Evolutionary conservation across 495 filamentous ascomycete genomes (phyloP), one percentile per base, ranked within the genome.

Genomic region (Evansstolkia leycettana): DNA sequence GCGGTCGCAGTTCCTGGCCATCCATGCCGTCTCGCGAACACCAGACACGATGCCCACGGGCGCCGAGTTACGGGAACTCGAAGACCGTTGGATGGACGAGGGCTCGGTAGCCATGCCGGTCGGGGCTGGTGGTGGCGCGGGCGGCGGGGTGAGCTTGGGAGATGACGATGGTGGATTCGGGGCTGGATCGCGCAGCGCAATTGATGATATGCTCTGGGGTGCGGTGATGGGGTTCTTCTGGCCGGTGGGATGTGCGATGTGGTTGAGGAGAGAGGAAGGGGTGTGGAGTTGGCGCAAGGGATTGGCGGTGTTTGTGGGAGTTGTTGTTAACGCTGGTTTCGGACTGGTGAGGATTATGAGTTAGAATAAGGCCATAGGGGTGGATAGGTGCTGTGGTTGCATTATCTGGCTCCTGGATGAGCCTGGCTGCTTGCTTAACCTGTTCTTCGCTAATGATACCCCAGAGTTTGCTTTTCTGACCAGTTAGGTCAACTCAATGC

Each of bases 191-290:
- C 47, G 57, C 4, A 65, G 62, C 1, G 70, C 63, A 3, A 68
- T 90, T 27, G 88, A 93, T 55, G 82, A 92, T 55, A 75, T 94
- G 70, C 69, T 95, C 45, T 82, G 75, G 62, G 90, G 88, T 1
- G 85, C 82, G 48, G 58, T 90, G 17, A 84, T 87, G 49, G 90
- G 90, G 14, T 95, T 94, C 60, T 79, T 98, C 52, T 98, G 87
- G 78, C 88, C 90, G 17, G 53, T 96, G 28, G 86, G 81, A 0
- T 84, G 83, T 47, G 65, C 86, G 17, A 76, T 78, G 31, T 93
- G 85, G 86, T 54, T 89, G 52, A 65, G 87, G 31, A 66, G 86
- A 36, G 88, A 95, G 59, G 84, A 92, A 40, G 86, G 86, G 8
- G 77, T 94, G 39, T 94, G 85, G 76, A 82, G 76, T 26, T 72